Evolutionary conservation across 1,139 yeast genomes (phyloP), one percentile per base, ranked within the genome.

Genomic region (Sugiyamaella castrensis): DNA sequence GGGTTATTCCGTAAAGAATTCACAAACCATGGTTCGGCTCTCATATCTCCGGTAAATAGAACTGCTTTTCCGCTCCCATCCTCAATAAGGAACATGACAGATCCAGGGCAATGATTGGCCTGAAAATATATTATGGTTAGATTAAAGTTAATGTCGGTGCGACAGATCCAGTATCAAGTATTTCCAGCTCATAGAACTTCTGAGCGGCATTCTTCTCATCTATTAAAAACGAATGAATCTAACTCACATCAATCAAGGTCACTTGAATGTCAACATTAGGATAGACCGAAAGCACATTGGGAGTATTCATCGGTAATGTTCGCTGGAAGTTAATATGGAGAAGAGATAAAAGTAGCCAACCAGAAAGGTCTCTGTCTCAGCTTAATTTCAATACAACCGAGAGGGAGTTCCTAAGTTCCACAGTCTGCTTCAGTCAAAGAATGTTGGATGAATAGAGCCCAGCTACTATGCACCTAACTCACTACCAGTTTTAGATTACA

Each of bases 61-160:
- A 80, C 74, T 0, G 77, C 62, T 11, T 56, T 61, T 15, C 57
- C 56, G 1, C 43, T 38, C 0, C 49, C 40, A 2, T 68, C 61
- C 55, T 80, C 79, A 1, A 82, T 54, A 35, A 81, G 67, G 51
- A 78, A 75, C 82, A 81, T 79, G 4, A 72, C 69, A 2, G 84
- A 72, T 1, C 87, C 87, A 4, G 84, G 82, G 57, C 87, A 82
- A 57, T 82, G 87, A 56, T 81, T 75, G 0, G 81, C 69, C 8
- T 72, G 11, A n/a, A 8, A 19, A 13, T 26, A 36, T 36, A n/a
- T n/a, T n/a, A 37, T 68, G 2, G 75, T 66, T 44, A 70, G 52
- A 0, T 72, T 67, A 4, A 69, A 49, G 7, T 30, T 47, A 12
- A 4, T 6, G 13, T 6, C 13, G 13, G n/a, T n/a, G n/a, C n/a